Evolutionary conservation across 1,284 basidiomycete genomes (phyloP).

Genomic region (Sanguinoderma infundibulare): DNA sequence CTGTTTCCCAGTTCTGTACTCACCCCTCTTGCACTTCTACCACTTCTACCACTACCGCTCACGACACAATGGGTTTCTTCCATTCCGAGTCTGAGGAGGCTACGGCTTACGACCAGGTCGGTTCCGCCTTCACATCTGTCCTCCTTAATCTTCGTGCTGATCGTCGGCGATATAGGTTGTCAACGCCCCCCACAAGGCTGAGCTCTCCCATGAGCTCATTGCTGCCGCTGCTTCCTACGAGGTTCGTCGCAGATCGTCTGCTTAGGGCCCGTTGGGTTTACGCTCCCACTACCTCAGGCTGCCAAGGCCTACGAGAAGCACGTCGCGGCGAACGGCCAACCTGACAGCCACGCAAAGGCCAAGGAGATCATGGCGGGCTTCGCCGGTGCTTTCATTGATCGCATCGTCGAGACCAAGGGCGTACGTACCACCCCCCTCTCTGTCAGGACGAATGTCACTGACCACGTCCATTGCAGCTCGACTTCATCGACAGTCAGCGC

Average conservation of each 20-base stretch:
- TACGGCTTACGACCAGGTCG: slow-evolving; percentile 50
- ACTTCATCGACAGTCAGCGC: slow-evolving; percentile 47
- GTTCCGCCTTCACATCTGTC: background rate
- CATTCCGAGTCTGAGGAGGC: slow-evolving; percentile 51
- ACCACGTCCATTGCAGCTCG: slow-evolving; percentile 31
- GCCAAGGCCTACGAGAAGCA: slow-evolving; percentile 51
- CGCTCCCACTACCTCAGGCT: slow-evolving; percentile 33
- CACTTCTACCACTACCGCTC: slow-evolving; percentile 21
- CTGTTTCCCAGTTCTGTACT: slow-evolving; percentile 25
- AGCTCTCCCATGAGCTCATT: slow-evolving; percentile 68
- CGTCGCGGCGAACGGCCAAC: slow-evolving; percentile 42
- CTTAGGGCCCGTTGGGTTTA: background rate
- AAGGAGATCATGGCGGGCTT: slow-evolving; percentile 47
- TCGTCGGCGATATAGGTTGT: slow-evolving; percentile 37
- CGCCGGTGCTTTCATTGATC: slow-evolving; percentile 50
- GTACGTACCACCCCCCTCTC: slow-evolving; percentile 20
- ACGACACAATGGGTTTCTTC: slow-evolving; percentile 58
- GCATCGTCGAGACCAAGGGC: slow-evolving; percentile 49
- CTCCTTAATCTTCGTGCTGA: slow-evolving; percentile 4
- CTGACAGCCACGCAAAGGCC: slow-evolving; percentile 42
- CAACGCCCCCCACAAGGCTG: slow-evolving; percentile 58
- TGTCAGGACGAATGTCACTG: too few species aligned
- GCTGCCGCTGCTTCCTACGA: slow-evolving; percentile 60
- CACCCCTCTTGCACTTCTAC: slow-evolving; percentile 20
- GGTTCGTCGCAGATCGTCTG: slow-evolving; percentile 21